Evolutionary conservation across 2,329 filamentous ascomycete genomes (phyloP).

Genomic region (Fusarium sp.): DNA sequence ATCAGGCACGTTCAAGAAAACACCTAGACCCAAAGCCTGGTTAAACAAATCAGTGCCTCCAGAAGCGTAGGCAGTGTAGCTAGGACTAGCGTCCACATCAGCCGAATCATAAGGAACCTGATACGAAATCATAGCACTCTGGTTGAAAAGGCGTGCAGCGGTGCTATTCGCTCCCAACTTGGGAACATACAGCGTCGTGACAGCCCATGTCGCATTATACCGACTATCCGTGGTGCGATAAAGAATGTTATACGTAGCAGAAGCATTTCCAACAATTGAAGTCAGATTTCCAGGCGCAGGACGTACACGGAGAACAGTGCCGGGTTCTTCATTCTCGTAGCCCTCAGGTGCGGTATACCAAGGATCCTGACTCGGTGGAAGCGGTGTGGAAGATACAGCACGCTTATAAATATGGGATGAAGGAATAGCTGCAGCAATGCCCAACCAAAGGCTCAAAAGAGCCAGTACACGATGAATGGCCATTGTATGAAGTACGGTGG

Average conservation of each 20-base stretch:
- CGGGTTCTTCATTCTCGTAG: conserved; percentile 37
- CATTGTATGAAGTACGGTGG: conserved; percentile 16
- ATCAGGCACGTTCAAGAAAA: conserved; percentile 58
- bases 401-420: conserved; percentile 13
- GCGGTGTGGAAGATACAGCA: conserved; percentile 6
- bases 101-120: conserved; percentile 43
- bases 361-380: conserved; percentile 41
- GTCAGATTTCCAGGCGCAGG: conserved; percentile 42
- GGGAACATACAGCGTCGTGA: conserved; percentile 41
- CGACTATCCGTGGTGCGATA: conserved; percentile 45
- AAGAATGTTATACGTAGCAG: conserved; percentile 41
- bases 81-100: conserved; percentile 40
- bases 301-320: conserved; percentile 41
- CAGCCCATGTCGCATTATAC: conserved; percentile 42
- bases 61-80: conserved; percentile 27
- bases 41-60: neutral
- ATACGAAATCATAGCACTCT: conserved; percentile 39
- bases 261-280: conserved; percentile 34
- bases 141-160: conserved; percentile 20
- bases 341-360: conserved; percentile 43
- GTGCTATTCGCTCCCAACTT: conserved; percentile 31
- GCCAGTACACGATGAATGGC: conserved; percentile 19
- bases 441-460: conserved; percentile 34
- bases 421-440: conserved; percentile 7
- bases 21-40: conserved; percentile 27